Base-by-base conservation (phyloP, 768 basidiomycete genomes). In the Mycena sanguinolenta region DNA sequence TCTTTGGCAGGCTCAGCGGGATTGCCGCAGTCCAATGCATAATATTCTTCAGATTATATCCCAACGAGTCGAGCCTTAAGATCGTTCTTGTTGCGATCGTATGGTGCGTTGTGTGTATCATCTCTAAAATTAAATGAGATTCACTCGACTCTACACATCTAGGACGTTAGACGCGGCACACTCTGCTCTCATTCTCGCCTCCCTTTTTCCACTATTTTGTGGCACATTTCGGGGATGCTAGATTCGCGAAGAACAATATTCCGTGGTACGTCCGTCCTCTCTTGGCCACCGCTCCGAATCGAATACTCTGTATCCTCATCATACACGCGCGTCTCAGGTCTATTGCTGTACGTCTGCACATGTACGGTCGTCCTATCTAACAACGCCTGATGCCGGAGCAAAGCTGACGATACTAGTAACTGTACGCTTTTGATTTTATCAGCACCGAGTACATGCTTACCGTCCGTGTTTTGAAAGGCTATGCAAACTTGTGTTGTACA, bases 401-500 rank as follows among this genome's bases (percentile, higher is more conserved):
- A 46, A 73, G 72, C 67, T 73, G 32, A 63, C 67, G 21, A 61
- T 73, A 4, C 25, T 73, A 25, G 10, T 69, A 7, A 73, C 72
- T 14, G 72, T 73, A 42, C 5, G 70, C 62, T 9, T n/a, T 21
- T 32, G 16, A 19, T 9, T 27, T 50, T 34, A 21, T 30, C 12
- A 17, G n/a, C 7, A 27, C 17, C n/a, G 27, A 34, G 16, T 27
- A 19, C 16, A 32, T 27, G 21, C 44, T 65, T 19, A 46, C 16
- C 21, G 28, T 27, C 6, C 52, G 14, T 38, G n/a, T 17, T 14
- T 1, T 27, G 46, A 23, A 23, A 78, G 77, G 77, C 77, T 13
- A 73, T 77, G 32, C 76, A 77, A 68, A 79, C 78, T 1, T 76
- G 76, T 63, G 60, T 77, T 63, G 77, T 70, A 3, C 78, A 79